A percentile compares a stretch with the other conserved stretches of the same genome.
Conservation (phyloP, 352 stramenopile species). For the Phytophthora parvispora region DNA sequence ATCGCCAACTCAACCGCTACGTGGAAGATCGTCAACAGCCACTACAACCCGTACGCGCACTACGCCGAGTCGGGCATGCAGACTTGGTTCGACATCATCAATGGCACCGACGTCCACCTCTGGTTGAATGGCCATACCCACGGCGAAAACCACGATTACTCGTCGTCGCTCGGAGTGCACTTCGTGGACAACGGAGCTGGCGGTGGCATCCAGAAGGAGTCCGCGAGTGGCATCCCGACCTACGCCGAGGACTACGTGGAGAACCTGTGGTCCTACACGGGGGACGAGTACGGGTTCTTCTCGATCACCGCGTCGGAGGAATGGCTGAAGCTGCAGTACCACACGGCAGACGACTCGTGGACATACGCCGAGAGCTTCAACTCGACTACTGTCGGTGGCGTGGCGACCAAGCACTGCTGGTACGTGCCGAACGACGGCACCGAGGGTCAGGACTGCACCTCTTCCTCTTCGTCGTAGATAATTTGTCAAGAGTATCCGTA, state of each 20-base stretch:
- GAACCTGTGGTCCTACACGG: constrained; percentile 65
- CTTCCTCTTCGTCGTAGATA: constrained; percentile 26
- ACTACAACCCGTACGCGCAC: constrained; percentile 67
- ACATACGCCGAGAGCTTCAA: constrained; percentile 55
- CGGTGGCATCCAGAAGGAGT: constrained; percentile 75
- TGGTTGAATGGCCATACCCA: constrained; percentile 64
- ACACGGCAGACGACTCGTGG: constrained; percentile 67
- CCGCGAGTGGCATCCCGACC: constrained; percentile 63
- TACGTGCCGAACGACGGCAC: constrained; percentile 64
- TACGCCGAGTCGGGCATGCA: constrained; percentile 36
- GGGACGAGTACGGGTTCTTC: constrained; percentile 74
- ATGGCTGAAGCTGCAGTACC: constrained; percentile 77
- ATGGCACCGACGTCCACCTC: constrained; percentile 39
- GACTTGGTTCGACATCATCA: constrained; percentile 56
- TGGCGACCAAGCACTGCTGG: constrained; percentile 75
- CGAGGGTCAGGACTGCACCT: constrained; percentile 37
- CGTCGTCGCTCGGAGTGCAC: constrained; percentile 56
- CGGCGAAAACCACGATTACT: constrained; percentile 71
- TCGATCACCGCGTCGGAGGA: constrained; percentile 58
- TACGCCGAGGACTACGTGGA: constrained; percentile 58
- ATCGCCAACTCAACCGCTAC: constrained; percentile 57
- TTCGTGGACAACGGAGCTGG: constrained; percentile 81
- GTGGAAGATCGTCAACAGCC: constrained; percentile 74
- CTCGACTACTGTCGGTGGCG: constrained; percentile 46
- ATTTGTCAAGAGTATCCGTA: background rate